Percentiles rank a stretch among this genome's conserved stretches.
These are phyloP conservation scores for Fusarium agapanthi DNA, from an alignment of 2,329 filamentous ascomycete genomes.

Conservation along the genomic window DNA sequence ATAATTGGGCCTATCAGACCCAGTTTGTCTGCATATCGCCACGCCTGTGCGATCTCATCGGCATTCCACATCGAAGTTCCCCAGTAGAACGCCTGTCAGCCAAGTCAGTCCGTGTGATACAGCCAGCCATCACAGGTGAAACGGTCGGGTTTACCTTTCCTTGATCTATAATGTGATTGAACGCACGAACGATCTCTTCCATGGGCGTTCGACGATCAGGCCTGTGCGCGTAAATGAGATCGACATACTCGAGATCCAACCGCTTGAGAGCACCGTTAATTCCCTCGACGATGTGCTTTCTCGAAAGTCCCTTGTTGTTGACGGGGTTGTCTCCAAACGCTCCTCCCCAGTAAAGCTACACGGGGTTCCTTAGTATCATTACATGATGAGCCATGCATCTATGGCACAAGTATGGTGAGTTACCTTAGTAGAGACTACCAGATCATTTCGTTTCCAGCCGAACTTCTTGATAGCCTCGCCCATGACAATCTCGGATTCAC, in stretches of 20 bases:
- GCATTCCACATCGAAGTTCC: conserved; percentile 75
- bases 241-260: conserved; percentile 68
- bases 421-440: conserved; percentile 69
- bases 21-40: conserved; percentile 67
- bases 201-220: conserved; percentile 74
- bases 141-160: conserved; percentile 51
- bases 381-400: not conserved
- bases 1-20: conserved; percentile 70
- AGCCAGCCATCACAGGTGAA: not conserved
- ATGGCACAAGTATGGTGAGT: not conserved
- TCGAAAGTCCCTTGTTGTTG: conserved; percentile 73
- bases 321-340: conserved; percentile 68
- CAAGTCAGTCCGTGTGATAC: not conserved
- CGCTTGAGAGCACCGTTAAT: conserved; percentile 67
- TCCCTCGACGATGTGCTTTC: conserved; percentile 76
- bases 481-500: conserved; percentile 71
- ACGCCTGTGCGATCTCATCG: conserved; percentile 71
- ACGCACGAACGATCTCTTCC: conserved; percentile 74
- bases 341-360: conserved; percentile 70
- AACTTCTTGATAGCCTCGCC: conserved; percentile 68
- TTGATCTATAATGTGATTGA: conserved; percentile 74
- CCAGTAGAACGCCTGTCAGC: conserved; percentile 71
- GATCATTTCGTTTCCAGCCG: conserved; percentile 68
- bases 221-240: conserved; percentile 74
- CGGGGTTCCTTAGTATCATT: not conserved